Percentiles rank a stretch among this genome's conserved stretches.
phyloP scores from a whole-genome alignment of 2,329 filamentous ascomycete species.

The Salinomyces thailandicus region DNA sequence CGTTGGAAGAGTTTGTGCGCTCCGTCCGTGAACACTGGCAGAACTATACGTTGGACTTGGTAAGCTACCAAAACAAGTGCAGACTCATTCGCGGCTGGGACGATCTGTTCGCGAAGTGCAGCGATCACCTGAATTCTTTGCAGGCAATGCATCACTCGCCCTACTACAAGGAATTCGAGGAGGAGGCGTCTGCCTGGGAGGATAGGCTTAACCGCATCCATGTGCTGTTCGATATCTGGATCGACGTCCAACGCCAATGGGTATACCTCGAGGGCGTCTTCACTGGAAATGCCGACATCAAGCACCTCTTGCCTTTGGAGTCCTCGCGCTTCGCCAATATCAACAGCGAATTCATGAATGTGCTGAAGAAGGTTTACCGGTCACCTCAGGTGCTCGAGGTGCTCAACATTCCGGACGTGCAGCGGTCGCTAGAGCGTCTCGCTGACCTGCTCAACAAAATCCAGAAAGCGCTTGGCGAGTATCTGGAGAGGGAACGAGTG shows the following conservation, averaged over 20 bases:
- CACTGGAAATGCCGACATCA: slow-evolving; percentile 97
- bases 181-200: slow-evolving; percentile 93
- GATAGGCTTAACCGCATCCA: slow-evolving; percentile 96
- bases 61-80: slow-evolving; percentile 97
- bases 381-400: slow-evolving; percentile 93
- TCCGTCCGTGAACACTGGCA: slow-evolving; percentile 96
- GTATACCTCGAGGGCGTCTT: slow-evolving; percentile 99
- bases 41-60: slow-evolving; percentile 84
- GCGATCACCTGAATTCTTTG: slow-evolving; percentile 91
- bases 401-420: slow-evolving; percentile 86
- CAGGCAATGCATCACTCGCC: slow-evolving; percentile 98
- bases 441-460: slow-evolving; percentile 99
- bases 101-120: slow-evolving; percentile 95
- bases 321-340: slow-evolving; percentile 97
- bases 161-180: slow-evolving; percentile 98
- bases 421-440: slow-evolving; percentile 88
- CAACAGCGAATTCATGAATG: slow-evolving; percentile 96
- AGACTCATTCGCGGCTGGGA: slow-evolving; percentile 96
- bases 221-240: slow-evolving; percentile 98
- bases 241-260: slow-evolving; percentile 99
- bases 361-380: slow-evolving; percentile 99
- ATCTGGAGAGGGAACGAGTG: slow-evolving; percentile 92
- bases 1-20: slow-evolving; percentile 91
- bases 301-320: slow-evolving; percentile 91
- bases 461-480: slow-evolving; percentile 95